Evolutionary conservation across 1,284 basidiomycete genomes (phyloP).

Genomic region (Ceratorhiza oryzae-sativae): DNA sequence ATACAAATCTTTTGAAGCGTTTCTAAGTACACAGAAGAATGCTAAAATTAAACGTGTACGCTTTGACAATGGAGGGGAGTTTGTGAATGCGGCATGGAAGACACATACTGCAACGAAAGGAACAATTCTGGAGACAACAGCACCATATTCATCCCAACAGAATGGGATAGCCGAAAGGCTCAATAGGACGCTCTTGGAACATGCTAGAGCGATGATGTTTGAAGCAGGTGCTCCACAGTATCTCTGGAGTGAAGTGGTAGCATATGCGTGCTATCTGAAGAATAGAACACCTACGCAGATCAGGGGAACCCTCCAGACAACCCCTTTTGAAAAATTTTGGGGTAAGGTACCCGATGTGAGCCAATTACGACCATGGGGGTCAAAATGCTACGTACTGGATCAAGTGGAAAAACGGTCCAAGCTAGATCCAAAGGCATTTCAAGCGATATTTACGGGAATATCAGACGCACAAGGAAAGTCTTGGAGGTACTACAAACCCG

Average conservation of each 20-base stretch:
- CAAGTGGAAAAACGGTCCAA: neutral
- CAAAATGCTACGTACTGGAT: neutral
- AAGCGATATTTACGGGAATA: neutral
- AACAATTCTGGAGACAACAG: neutral
- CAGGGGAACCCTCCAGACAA: neutral
- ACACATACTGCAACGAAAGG: neutral
- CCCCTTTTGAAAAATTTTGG: neutral
- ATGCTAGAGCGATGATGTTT: neutral
- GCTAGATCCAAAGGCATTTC: neutral
- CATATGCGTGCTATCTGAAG: neutral
- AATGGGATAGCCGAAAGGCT: slow-evolving; percentile 18
- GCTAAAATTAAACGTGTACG: neutral
- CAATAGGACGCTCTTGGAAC: slow-evolving; percentile 43
- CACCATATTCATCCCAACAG: slow-evolving; percentile 16
- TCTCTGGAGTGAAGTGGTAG: slow-evolving; percentile 15
- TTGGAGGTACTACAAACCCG: neutral
- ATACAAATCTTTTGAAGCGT: slow-evolving; percentile 38
- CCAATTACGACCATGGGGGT: neutral
- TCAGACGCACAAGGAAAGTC: neutral
- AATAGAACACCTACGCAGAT: neutral
- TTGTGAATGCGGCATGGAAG: neutral
- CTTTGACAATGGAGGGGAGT: neutral
- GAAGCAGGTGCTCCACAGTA: neutral
- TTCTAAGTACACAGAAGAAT: neutral
- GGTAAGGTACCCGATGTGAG: neutral